Percentiles rank a stretch among this genome's conserved stretches.
phyloP scores from a whole-genome alignment of 2,329 filamentous ascomycete species.

The Hymenoscyphus repandus region DNA sequence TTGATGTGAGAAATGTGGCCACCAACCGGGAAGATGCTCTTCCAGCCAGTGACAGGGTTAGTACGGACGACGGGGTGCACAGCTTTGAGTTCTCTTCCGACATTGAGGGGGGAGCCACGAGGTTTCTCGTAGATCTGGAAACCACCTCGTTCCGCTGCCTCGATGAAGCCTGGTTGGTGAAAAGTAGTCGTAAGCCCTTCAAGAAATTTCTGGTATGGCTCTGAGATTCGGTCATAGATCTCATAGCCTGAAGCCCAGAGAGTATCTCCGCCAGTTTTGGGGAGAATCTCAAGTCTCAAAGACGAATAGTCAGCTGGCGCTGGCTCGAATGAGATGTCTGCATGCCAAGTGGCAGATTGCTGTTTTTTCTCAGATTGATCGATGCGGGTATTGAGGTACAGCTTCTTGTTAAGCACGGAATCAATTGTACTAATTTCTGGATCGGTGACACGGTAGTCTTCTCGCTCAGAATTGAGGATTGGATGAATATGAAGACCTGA shows the following conservation, averaged over 20 bases:
- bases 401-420: constrained; percentile 47
- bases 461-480: constrained; percentile 46
- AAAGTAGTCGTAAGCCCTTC: constrained; percentile 53
- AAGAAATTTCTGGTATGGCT: constrained; percentile 51
- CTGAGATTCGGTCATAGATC: constrained; percentile 57
- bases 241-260: constrained; percentile 65
- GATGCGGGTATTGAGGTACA: constrained; percentile 33
- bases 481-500: constrained; percentile 59
- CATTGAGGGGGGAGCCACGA: constrained; percentile 46
- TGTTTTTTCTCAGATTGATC: constrained; percentile 33
- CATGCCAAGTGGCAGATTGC: constrained; percentile 48
- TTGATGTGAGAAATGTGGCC: constrained; percentile 47
- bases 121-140: constrained; percentile 41
- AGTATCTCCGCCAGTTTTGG: constrained; percentile 38
- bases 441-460: constrained; percentile 42
- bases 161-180: constrained; percentile 44
- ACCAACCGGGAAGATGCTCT: constrained; percentile 47
- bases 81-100: too few relatives aligned
- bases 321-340: constrained; percentile 60
- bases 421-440: constrained; percentile 60
- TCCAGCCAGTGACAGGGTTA: too few relatives aligned
- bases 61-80: too few relatives aligned
- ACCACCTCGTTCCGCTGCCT: constrained; percentile 39
- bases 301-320: constrained; percentile 56
- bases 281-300: constrained; percentile 11